Percentiles rank a stretch among this genome's conserved stretches.
These are phyloP conservation scores for Scheffersomyces lignosus DNA, from an alignment of 805 yeast species.

Conservation along the genomic window DNA sequence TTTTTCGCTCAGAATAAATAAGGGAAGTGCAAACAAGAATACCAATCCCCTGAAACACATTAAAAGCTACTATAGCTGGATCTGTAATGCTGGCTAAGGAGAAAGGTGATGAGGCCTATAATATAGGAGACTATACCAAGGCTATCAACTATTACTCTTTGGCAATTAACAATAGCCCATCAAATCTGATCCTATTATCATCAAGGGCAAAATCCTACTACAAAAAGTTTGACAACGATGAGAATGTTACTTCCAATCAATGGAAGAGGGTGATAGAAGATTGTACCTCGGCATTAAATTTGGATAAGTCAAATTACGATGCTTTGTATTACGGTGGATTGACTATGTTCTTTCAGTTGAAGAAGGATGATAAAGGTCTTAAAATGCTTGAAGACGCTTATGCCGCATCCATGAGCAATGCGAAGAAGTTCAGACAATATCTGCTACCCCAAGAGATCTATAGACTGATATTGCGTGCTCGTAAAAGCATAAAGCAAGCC, in stretches of 20 bases:
- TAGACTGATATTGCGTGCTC: slow-evolving; percentile 8
- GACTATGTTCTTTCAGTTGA: slow-evolving; percentile 6
- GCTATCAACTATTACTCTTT: slow-evolving; percentile 17
- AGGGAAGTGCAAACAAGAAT: too few species aligned
- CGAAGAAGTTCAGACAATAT: slow-evolving; percentile 10
- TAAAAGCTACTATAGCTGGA: too few species aligned
- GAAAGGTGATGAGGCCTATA: too few species aligned
- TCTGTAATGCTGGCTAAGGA: too few species aligned
- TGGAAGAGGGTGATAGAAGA: slow-evolving; percentile 15
- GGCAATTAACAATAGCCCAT: slow-evolving; percentile 12
- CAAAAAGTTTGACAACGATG: slow-evolving; percentile 2
- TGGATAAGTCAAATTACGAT: slow-evolving; percentile 15
- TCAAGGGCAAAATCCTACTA: slow-evolving; percentile 15
- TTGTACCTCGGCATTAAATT: slow-evolving; percentile 11
- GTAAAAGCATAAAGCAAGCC: slow-evolving; percentile 2
- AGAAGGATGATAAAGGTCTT: slow-evolving; percentile 9
- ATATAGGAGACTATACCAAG: slow-evolving; percentile 11
- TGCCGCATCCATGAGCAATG: slow-evolving; percentile 9
- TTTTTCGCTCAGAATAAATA: too few species aligned
- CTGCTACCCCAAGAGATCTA: slow-evolving; percentile 15
- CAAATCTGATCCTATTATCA: slow-evolving; percentile 7
- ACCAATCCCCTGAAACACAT: too few species aligned
- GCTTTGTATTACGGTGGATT: slow-evolving; percentile 13
- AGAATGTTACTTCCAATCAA: slow-evolving; percentile 4
- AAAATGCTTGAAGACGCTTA: slow-evolving; percentile 11